phyloP scores from a whole-genome alignment of 2,329 filamentous ascomycete genomes.

The Eutypella sp. region DNA sequence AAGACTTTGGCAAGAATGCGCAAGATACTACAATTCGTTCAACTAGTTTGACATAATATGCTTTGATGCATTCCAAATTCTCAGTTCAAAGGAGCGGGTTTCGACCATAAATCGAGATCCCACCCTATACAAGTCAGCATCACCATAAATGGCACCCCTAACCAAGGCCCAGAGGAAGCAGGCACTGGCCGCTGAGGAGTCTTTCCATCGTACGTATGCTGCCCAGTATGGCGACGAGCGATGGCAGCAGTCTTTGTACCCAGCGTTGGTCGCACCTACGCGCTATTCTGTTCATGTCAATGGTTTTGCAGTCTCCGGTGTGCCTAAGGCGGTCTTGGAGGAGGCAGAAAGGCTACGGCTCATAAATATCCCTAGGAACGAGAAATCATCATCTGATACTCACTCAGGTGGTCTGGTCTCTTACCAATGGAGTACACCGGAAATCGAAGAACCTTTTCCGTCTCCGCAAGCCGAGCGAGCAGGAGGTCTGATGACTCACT shows the following conservation, averaged over 20 bases:
- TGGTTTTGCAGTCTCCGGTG: slow-evolving; percentile 10
- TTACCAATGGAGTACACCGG: slow-evolving; percentile 13
- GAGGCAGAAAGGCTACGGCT: too few species aligned
- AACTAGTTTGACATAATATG: too few species aligned
- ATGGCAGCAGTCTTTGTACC: slow-evolving; percentile 21
- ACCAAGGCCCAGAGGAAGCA: slow-evolving; percentile 23
- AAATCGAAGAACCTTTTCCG: slow-evolving; percentile 17
- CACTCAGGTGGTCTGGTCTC: slow-evolving; percentile 4
- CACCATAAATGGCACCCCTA: slow-evolving; percentile 22
- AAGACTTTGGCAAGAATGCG: too few species aligned
- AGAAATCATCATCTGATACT: not conserved
- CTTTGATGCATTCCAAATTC: too few species aligned
- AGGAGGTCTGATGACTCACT: slow-evolving; percentile 20
- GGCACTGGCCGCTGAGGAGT: slow-evolving; percentile 18
- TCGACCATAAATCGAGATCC: too few species aligned
- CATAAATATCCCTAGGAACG: too few species aligned
- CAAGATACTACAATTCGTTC: too few species aligned
- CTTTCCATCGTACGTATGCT: slow-evolving; percentile 20
- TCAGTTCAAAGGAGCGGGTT: too few species aligned
- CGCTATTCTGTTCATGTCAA: slow-evolving; percentile 25
- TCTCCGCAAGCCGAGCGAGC: slow-evolving; percentile 13
- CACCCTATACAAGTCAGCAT: too few species aligned
- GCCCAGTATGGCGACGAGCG: slow-evolving; percentile 18
- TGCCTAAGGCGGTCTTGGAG: too few species aligned
- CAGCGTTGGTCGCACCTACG: slow-evolving; percentile 19